phyloP scores from a whole-genome alignment of 164 flowering plant genomes.

The Berberis vulgaris region DNA sequence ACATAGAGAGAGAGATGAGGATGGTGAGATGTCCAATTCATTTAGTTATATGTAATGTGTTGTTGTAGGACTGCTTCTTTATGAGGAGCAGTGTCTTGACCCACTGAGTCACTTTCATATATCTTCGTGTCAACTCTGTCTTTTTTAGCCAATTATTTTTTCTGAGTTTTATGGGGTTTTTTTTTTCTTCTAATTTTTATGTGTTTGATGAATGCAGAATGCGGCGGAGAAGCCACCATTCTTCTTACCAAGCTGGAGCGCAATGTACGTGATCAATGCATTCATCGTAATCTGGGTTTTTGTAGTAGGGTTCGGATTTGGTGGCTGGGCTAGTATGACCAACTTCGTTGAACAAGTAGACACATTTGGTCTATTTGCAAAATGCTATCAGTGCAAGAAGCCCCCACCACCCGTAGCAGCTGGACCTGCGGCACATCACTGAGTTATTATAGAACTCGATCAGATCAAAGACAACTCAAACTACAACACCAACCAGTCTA shows the following conservation, averaged over 20 bases:
- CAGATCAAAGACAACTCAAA: too few species aligned
- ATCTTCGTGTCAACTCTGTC: background rate
- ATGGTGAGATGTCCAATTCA: constrained; percentile 32
- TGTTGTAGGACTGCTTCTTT: background rate
- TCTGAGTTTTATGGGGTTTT: background rate
- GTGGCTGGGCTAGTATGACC: constrained; percentile 53
- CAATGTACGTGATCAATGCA: constrained; percentile 35
- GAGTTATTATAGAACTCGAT: too few species aligned
- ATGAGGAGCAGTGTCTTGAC: background rate
- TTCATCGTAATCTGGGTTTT: constrained; percentile 45
- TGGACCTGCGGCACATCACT: constrained; percentile 12
- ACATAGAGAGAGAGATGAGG: background rate
- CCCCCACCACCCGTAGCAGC: constrained; percentile 15
- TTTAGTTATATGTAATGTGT: constrained; percentile 20
- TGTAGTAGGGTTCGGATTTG: constrained; percentile 47
- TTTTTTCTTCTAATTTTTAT: background rate
- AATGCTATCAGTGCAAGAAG: constrained; percentile 42
- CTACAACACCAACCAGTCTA: too few species aligned
- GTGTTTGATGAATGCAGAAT: constrained; percentile 23
- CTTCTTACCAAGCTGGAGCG: constrained; percentile 47
- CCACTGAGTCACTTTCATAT: background rate
- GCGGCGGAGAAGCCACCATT: constrained; percentile 55
- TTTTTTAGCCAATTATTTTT: background rate
- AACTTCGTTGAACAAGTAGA: constrained; percentile 44
- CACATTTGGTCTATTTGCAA: constrained; percentile 52